These are phyloP conservation scores for Raphidocelis subcapitata DNA, from an alignment of 139 green algal species.

Conservation along the genomic window DNA sequence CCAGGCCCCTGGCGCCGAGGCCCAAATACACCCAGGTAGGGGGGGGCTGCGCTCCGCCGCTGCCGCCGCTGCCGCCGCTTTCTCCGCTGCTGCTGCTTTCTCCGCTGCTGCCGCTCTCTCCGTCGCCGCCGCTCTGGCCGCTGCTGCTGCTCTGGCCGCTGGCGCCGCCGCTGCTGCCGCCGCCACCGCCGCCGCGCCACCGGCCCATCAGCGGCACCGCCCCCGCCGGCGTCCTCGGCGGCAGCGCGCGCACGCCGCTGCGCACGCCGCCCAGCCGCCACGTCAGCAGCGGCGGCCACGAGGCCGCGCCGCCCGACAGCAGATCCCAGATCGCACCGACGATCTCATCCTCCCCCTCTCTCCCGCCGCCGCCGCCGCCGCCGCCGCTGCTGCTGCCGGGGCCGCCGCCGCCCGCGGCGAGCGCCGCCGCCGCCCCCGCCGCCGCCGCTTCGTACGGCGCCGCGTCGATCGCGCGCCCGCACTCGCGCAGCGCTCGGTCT, in stretches of 20 bases:
- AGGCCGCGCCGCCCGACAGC: constrained; percentile 17
- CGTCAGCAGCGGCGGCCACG: constrained; percentile 51
- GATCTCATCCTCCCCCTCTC: background rate
- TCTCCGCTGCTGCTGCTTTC: constrained; percentile 1
- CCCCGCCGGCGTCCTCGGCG: constrained; percentile 54
- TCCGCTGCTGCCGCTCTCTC: background rate
- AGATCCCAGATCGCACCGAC: constrained; percentile 23
- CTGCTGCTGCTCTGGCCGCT: background rate
- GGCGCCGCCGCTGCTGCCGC: background rate
- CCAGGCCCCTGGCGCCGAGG: constrained; percentile 75
- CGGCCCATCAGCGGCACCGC: constrained; percentile 64
- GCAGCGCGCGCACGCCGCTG: constrained; percentile 72
- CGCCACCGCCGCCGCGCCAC: constrained; percentile 16
- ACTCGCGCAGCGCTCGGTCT: constrained; percentile 40
- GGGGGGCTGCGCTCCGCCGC: background rate
- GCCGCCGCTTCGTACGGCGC: background rate
- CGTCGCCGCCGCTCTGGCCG: background rate
- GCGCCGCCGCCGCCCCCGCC: background rate
- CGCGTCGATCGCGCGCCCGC: constrained; percentile 1
- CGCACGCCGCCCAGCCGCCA: constrained; percentile 50
- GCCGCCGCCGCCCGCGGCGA: background rate
- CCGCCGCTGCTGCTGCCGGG: background rate
- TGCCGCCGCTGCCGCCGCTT: background rate
- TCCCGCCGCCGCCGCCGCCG: background rate
- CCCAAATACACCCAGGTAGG: constrained; percentile 69